Evolutionary conservation across 1,139 yeast species (phyloP).

Genomic region (Scheffersomyces titani): DNA sequence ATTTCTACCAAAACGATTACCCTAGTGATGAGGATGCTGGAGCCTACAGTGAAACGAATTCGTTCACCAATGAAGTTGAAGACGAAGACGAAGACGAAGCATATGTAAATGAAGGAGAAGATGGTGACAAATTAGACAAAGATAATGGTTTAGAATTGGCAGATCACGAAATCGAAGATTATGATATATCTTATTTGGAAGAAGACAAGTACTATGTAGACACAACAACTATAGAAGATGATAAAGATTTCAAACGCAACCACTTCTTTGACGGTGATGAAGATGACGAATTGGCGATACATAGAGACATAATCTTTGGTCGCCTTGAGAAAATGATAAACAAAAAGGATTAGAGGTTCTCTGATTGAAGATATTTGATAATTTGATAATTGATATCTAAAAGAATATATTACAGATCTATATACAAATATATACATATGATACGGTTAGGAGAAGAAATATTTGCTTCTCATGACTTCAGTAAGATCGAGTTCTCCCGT

Average conservation of each 20-base stretch:
- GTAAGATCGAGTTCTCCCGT: slow-evolving; percentile 36
- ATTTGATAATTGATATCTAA: slow-evolving; percentile 34
- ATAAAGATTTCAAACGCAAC: slow-evolving; percentile 37
- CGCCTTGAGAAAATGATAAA: slow-evolving; percentile 51
- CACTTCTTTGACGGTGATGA: slow-evolving; percentile 54
- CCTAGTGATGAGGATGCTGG: slow-evolving; percentile 88
- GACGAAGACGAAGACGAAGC: slow-evolving; percentile 36
- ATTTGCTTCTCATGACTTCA: slow-evolving; percentile 33
- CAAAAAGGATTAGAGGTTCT: slow-evolving; percentile 8
- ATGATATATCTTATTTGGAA: slow-evolving; percentile 10
- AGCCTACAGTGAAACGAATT: slow-evolving; percentile 23
- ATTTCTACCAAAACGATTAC: slow-evolving; percentile 87
- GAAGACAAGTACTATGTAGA: slow-evolving; percentile 25
- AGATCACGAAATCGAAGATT: slow-evolving; percentile 25
- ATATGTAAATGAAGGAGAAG: slow-evolving; percentile 16
- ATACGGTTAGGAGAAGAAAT: slow-evolving; percentile 36
- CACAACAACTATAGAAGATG: slow-evolving; percentile 19
- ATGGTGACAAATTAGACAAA: slow-evolving; percentile 7
- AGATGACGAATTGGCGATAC: slow-evolving; percentile 61
- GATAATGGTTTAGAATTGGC: slow-evolving; percentile 23
- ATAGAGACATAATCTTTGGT: slow-evolving; percentile 64
- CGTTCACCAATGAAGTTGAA: slow-evolving; percentile 19
- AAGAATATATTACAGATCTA: slow-evolving; percentile 36
- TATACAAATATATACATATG: slow-evolving; percentile 25
- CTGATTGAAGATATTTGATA: not conserved